phyloP scores from a whole-genome alignment of 1,284 basidiomycete species.

The Coniferiporia sulphurascens region DNA sequence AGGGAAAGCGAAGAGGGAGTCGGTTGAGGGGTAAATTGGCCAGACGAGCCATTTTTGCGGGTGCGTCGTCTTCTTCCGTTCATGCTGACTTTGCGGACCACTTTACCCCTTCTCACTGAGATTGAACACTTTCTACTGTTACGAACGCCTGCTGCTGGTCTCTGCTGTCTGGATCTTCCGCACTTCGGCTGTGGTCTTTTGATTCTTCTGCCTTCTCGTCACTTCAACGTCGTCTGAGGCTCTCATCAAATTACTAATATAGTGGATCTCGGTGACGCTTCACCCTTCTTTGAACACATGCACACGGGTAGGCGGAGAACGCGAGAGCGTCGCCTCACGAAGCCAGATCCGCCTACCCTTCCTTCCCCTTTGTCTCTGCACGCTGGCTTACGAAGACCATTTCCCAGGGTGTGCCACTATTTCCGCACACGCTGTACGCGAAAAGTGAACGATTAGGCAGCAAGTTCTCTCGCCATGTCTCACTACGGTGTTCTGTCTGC shows the following conservation, averaged over 20 bases:
- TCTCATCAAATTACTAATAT: too few species aligned
- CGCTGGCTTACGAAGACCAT: neutral
- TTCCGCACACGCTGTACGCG: neutral
- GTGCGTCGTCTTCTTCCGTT: neutral
- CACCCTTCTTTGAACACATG: neutral
- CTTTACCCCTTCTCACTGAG: too few species aligned
- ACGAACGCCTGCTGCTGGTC: too few species aligned
- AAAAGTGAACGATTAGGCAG: neutral
- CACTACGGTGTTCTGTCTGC: neutral
- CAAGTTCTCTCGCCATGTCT: neutral
- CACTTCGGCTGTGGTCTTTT: neutral
- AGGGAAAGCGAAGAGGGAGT: neutral
- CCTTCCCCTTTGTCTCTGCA: neutral
- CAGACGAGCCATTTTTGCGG: neutral
- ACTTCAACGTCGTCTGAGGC: too few species aligned
- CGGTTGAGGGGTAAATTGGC: neutral
- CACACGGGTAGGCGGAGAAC: neutral
- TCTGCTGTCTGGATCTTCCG: neutral
- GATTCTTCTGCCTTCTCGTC: too few species aligned
- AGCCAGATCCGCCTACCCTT: neutral
- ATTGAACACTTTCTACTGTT: too few species aligned
- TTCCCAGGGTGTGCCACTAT: neutral
- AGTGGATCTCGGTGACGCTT: neutral
- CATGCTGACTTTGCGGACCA: neutral
- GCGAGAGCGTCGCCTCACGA: conserved; percentile 3